Conservation (phyloP, 441 rosid species). For the Sinapis alba region DNA sequence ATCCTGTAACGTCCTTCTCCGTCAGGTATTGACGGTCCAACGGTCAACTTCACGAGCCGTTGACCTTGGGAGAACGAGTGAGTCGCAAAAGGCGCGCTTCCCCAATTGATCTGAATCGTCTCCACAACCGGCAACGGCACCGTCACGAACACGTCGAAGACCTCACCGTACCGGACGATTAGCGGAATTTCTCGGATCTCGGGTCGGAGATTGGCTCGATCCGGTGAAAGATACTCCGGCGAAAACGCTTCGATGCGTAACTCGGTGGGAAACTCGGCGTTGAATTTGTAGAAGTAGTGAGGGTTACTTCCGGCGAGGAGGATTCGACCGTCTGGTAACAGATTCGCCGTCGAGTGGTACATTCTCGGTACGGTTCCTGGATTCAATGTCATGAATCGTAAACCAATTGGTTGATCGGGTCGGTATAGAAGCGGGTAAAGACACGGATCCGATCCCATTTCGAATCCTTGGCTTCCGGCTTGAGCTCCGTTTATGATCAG, state of each 20-base stretch:
- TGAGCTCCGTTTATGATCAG: conserved; percentile 73
- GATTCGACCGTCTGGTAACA: conserved; percentile 66
- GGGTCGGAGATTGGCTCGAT: conserved; percentile 65
- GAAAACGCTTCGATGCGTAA: conserved; percentile 67
- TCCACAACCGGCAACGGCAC: conserved; percentile 75
- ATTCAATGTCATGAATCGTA: conserved; percentile 68
- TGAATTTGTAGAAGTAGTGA: conserved; percentile 59
- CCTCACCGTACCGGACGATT: conserved; percentile 63
- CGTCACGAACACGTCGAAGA: conserved; percentile 51
- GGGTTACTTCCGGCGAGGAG: conserved; percentile 77
- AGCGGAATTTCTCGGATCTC: conserved; percentile 52
- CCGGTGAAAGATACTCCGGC: conserved; percentile 64
- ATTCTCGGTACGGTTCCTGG: conserved; percentile 64
- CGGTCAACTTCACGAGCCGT: conserved; percentile 58
- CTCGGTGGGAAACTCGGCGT: conserved; percentile 58
- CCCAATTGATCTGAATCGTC: conserved; percentile 59
- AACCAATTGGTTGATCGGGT: conserved; percentile 60
- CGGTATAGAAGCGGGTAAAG: conserved; percentile 61
- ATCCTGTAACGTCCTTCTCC: conserved; percentile 47
- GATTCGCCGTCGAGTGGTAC: conserved; percentile 77
- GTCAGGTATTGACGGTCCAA: conserved; percentile 50
- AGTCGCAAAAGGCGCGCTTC: conserved; percentile 64
- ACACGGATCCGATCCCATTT: conserved; percentile 66
- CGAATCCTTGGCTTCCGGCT: conserved; percentile 70
- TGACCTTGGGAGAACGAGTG: conserved; percentile 81